Conservation (phyloP, 2,329 filamentous ascomycete species). For the Sphaerulina populicola region DNA sequence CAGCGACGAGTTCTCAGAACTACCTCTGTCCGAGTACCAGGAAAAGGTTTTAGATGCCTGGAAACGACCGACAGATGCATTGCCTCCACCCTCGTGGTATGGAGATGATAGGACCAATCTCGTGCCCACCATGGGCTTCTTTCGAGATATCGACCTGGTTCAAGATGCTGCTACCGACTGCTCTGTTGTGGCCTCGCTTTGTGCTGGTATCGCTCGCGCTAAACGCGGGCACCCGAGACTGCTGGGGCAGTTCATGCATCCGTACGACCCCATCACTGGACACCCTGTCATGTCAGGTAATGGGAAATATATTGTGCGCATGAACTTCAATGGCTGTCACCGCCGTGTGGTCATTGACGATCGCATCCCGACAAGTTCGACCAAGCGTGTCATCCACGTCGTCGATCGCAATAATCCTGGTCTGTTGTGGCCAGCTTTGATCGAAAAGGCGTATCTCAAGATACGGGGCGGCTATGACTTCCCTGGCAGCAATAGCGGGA, state of each 20-base stretch:
- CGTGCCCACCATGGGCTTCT: slow-evolving; percentile 50
- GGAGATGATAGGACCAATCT: slow-evolving; percentile 26
- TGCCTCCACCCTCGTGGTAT: slow-evolving; percentile 42
- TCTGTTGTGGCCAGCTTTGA: slow-evolving; percentile 82
- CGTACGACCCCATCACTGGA: slow-evolving; percentile 54
- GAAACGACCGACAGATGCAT: slow-evolving; percentile 65
- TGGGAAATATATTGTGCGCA: slow-evolving; percentile 83
- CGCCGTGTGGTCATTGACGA: slow-evolving; percentile 85
- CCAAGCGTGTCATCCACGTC: slow-evolving; percentile 70
- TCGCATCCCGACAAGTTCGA: slow-evolving; percentile 68
- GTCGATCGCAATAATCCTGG: slow-evolving; percentile 72
- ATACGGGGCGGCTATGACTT: slow-evolving; percentile 95
- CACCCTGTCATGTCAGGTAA: slow-evolving; percentile 60
- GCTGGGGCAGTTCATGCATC: slow-evolving; percentile 64
- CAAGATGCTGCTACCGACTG: slow-evolving; percentile 96
- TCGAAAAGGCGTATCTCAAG: slow-evolving; percentile 96
- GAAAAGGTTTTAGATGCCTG: slow-evolving; percentile 70
- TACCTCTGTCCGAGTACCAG: slow-evolving; percentile 68
- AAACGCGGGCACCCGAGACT: slow-evolving; percentile 64
- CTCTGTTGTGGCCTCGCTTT: slow-evolving; percentile 91
- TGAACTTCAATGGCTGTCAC: slow-evolving; percentile 93
- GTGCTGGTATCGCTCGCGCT: slow-evolving; percentile 64
- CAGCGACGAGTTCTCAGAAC: slow-evolving; percentile 54
- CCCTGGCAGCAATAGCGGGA: slow-evolving; percentile 92
- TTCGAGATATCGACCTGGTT: slow-evolving; percentile 66